Base-by-base conservation (phyloP, 1,139 yeast genomes). In the Scheffersomyces cryptocercus region DNA sequence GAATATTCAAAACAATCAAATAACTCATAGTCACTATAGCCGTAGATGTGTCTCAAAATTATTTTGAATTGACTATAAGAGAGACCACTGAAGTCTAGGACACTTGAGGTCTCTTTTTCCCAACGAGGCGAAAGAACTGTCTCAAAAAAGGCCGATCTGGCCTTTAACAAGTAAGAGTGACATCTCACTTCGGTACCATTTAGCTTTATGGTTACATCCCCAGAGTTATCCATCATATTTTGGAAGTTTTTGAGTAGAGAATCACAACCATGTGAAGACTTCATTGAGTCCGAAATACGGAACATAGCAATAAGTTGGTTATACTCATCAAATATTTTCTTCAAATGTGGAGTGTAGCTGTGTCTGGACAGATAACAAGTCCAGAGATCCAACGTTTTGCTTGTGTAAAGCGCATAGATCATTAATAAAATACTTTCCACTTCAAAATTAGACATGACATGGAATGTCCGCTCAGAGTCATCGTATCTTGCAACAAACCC, bases 131-230 rank as follows among this genome's bases (percentile, higher is more conserved):
- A 77, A 30, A 85, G 70, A 2, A 80, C 51, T 0, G 86, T 76
- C 47, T 80, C 84, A 59, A 88, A 88, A 56, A 75, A 87, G 0
- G 82, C 82, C 36, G 84, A 79, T 44, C 95, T 65, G 0, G 80
- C 62, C 4, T 70, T 58, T 20, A 89, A 59, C 6, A 88, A 62
- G 29, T 71, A 69, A 4, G 85, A 76, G 53, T 82, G 82, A 4
- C 81, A 74, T 5, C 44, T 48, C 2, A 66, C 29, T 11, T 59
- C 61, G 5, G 75, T 81, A 51, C 81, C 83, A 2, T 62, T 50
- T 29, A 84, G 58, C 3, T 42, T 48, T 2, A 71, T 49, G 2
- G 46, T 36, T 1, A 73, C 61, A 20, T 56, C 60, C 2, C 56
- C 55, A 2, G 43, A 42, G 12, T 48, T 39, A 3, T 49, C 54